Percentiles rank a stretch among this genome's conserved stretches.
Evolutionary conservation across 352 stramenopile species (phyloP).

Genomic region (Phytophthora vignae): DNA sequence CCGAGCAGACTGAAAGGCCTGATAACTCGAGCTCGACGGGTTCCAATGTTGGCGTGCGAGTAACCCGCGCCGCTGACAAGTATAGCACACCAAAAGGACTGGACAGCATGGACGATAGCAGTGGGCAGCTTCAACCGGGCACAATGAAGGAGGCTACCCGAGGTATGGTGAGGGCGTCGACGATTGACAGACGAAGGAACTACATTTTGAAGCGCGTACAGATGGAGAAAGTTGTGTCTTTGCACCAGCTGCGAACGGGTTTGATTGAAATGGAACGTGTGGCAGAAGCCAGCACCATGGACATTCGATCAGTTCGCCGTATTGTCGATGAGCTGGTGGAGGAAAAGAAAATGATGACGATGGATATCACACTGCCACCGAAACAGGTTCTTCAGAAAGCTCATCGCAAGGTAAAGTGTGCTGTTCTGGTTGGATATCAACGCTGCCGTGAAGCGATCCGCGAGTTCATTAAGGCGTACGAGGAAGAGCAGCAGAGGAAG

Average conservation of each 20-base stretch:
- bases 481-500: slow-evolving; percentile 73
- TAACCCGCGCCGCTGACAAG: slow-evolving; percentile 38
- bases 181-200: slow-evolving; percentile 54
- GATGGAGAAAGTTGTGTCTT: slow-evolving; percentile 70
- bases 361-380: slow-evolving; percentile 75
- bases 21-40: slow-evolving; percentile 8
- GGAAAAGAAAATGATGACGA: slow-evolving; percentile 51
- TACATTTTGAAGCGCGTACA: slow-evolving; percentile 69
- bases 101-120: slow-evolving; percentile 17
- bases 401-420: slow-evolving; percentile 72
- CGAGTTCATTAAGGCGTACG: slow-evolving; percentile 67
- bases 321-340: slow-evolving; percentile 73
- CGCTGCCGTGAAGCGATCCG: slow-evolving; percentile 56
- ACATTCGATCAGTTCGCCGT: slow-evolving; percentile 72
- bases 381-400: slow-evolving; percentile 76
- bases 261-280: slow-evolving; percentile 63
- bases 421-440: slow-evolving; percentile 63
- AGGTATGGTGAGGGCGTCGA: slow-evolving; percentile 63
- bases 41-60: slow-evolving; percentile 27
- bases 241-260: slow-evolving; percentile 68
- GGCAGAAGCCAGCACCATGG: slow-evolving; percentile 51
- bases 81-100: slow-evolving; percentile 38
- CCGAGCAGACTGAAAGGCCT: slow-evolving; percentile 3
- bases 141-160: slow-evolving; percentile 67
- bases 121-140: slow-evolving; percentile 44